phyloP scores from a whole-genome alignment of 129 eudicot species.

The Saposhnikovia divaricata region DNA sequence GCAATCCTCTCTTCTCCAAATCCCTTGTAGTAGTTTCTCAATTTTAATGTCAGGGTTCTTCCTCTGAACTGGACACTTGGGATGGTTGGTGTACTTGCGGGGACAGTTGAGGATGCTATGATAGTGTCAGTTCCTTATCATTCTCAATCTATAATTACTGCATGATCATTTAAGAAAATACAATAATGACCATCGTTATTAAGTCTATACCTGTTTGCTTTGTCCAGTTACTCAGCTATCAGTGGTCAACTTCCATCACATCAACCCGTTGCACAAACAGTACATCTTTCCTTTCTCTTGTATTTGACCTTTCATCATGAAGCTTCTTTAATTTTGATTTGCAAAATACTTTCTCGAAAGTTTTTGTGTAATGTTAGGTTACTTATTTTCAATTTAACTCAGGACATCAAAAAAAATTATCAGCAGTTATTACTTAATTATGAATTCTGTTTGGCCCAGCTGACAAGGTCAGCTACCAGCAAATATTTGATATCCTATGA shows the following conservation, averaged over 20 bases:
- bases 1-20: background rate
- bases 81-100: conserved; percentile 90
- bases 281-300: conserved; percentile 17
- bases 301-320: background rate
- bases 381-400: too few relatives aligned
- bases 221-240: conserved; percentile 84
- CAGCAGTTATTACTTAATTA: too few relatives aligned
- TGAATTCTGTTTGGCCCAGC: background rate
- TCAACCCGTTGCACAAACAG: conserved; percentile 29
- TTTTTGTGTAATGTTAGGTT: background rate
- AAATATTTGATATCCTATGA: background rate
- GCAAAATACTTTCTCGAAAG: too few relatives aligned
- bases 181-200: too few relatives aligned
- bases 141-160: background rate
- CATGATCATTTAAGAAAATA: background rate
- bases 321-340: too few relatives aligned
- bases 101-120: conserved; percentile 88
- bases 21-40: background rate
- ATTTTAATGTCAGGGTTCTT: conserved; percentile 53
- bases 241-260: conserved; percentile 45
- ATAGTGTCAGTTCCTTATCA: conserved; percentile 47
- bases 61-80: conserved; percentile 96
- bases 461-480: too few relatives aligned
- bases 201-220: background rate
- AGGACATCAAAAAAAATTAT: too few relatives aligned